Evolutionary conservation across 1,139 yeast species (phyloP), one percentile per base, ranked within the genome.

Genomic region (Blastobotrys arbuscula): DNA sequence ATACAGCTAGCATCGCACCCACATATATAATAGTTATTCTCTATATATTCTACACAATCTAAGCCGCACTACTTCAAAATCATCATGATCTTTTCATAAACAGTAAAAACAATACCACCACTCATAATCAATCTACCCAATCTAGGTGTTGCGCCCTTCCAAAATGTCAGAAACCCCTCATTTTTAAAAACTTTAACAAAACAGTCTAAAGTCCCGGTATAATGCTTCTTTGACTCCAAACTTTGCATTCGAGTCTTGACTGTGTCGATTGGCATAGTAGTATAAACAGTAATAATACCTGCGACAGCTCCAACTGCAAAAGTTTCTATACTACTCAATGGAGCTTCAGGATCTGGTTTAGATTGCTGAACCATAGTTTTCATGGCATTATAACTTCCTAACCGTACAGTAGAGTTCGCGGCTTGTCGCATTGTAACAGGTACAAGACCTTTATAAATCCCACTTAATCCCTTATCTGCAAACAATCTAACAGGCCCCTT

Each of bases 131-230:
- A 76, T 59, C 98, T 78, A 2, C 97, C 98, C 55, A 92, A 73
- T 63, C 98, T 76, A 45, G 98, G 98, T 1, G 97, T 90, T 38
- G 97, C 96, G 52, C 98, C 98, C 69, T 87, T 87, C 98, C 98
- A 92, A 71, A 89, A 88, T 3, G 97, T 85, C 61, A 79, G 71
- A 55, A 89, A 68, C n/a, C 98, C 97, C 69, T 92, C 98, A 50
- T 90, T 84, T 63, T 73, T 83, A 67, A 85, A 85, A 48, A 92
- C 83, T 56, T 78, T 81, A 31, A 71, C 78, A 60, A 92, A 90
- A 68, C 97, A 92, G 68, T 90, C 78, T 42, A 84, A 24, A 0
- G 97, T 90, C 39, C 90, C 79, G 4, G 76, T 66, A 69, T 92
- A 92, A 60, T 75, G 68, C 56, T 77, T 75, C 50, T 78, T 77